Conservation (phyloP, 306 rosid species). For the Rubus idaeus region DNA sequence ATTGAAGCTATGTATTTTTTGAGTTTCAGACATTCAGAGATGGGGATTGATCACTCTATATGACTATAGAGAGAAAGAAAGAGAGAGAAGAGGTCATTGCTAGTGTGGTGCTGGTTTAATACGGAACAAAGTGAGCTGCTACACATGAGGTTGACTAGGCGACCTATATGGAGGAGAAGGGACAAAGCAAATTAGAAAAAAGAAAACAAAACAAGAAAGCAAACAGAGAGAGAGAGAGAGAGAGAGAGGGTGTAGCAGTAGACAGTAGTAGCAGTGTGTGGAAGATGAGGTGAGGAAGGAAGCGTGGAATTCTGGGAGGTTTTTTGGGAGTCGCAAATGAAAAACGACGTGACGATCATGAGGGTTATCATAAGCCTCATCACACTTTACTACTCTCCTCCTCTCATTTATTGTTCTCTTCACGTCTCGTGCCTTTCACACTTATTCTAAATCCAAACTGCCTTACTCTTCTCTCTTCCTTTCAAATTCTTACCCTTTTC, state of each 20-base stretch:
- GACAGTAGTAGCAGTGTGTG: conserved; percentile 3
- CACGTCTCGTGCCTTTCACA: conserved; percentile 78
- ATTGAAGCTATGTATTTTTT: conserved; percentile 23
- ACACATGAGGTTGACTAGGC: conserved; percentile 58
- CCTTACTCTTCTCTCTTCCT: conserved; percentile 38
- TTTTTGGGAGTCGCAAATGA: conserved; percentile 74
- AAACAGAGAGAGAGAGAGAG: conserved; percentile 20
- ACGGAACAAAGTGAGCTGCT: conserved; percentile 48
- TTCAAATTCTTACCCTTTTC: conserved; percentile 22
- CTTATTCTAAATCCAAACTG: conserved; percentile 94
- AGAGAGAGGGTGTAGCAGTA: neutral
- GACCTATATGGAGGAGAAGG: conserved; percentile 16
- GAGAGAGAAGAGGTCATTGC: conserved; percentile 4
- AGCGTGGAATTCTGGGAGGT: conserved; percentile 75
- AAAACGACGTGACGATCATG: conserved; percentile 99
- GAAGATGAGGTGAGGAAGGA: conserved; percentile 1
- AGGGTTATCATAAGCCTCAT: conserved; percentile 88
- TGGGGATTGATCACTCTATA: conserved; percentile 55
- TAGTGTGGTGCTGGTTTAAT: conserved; percentile 44
- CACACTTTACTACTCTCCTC: conserved; percentile 27
- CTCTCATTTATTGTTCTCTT: conserved; percentile 50
- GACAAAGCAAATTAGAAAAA: neutral
- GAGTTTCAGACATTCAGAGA: conserved; percentile 54
- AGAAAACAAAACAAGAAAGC: conserved; percentile 12
- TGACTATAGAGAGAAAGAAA: conserved; percentile 19